Base-by-base conservation (phyloP, 2,329 filamentous ascomycete species). In the Talaromyces rugulosus region DNA sequence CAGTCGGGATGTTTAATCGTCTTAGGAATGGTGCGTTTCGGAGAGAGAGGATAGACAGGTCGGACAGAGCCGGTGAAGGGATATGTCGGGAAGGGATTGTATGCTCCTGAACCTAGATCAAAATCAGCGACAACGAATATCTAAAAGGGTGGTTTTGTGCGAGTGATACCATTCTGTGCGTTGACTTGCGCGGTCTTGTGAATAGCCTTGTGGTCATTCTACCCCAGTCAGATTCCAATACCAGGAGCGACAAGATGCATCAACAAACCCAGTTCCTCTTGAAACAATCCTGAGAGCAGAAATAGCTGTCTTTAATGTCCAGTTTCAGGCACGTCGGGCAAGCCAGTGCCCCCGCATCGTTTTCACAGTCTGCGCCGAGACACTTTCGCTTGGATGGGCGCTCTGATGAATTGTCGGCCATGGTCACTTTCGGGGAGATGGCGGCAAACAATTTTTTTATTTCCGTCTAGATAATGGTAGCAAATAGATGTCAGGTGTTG, bases 211-310 rank as follows among this genome's bases (percentile, higher is more conserved):
- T 62, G 64, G 53, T 62, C 50, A 44, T 27, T 54, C 64, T 64
- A 58, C 30, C 51, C 65, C 40, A 62, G 56, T 67, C 28, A 44
- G 34, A 14, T 14, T 23, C 40, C 9, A 53, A 33, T 53, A 3
- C n/a, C 5, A n/a, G 23, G 23, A 9, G 52, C 44, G 53, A 1
- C 5, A 28, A 30, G 7, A 23, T 30, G 9, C 16, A 62, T 64
- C 64, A 67, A 71, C 84, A 67, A 83, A 96, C 93, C 93, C 93
- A 97, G 81, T 91, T 96, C 77, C 86, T 89, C 83, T 96, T 96
- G 80, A 97, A 97, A 80, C 93, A 97, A 68, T 96, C 93, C 77
- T 97, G 93, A 14, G 91, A 89, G 81, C 93, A 97, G 78, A 96
- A 97, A 34, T 62, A 70, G 31, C 68, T 68, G 34, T 57, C 63